These are phyloP conservation scores for Aspergillus neoniger DNA, from an alignment of 2,329 filamentous ascomycete genomes.

Conservation along the genomic window DNA sequence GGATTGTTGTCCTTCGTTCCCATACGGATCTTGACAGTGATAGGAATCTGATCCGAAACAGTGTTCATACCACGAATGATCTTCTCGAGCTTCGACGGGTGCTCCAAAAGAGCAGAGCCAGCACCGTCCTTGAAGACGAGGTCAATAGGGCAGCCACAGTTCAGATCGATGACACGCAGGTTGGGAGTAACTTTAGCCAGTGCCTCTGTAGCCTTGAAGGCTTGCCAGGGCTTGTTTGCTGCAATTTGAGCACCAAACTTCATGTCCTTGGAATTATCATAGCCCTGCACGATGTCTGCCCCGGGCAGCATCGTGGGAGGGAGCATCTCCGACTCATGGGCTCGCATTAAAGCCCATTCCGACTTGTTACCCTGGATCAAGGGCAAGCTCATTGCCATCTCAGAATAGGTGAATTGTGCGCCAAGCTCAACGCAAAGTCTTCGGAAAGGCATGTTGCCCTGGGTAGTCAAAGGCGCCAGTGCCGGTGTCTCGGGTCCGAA, in stretches of 20 bases:
- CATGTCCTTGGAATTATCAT: conserved; percentile 79
- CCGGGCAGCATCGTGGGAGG: conserved; percentile 66
- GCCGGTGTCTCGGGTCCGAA: conserved; percentile 92
- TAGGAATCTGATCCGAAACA: conserved; percentile 85
- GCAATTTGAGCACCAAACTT: conserved; percentile 93
- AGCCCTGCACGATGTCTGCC: conserved; percentile 66
- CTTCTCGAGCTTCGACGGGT: conserved; percentile 83
- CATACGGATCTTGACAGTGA: conserved; percentile 93
- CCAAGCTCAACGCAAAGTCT: conserved; percentile 86
- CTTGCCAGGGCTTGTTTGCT: conserved; percentile 87
- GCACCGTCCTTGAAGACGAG: conserved; percentile 85
- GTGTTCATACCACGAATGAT: conserved; percentile 96
- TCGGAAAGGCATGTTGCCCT: conserved; percentile 93
- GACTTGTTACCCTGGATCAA: conserved; percentile 84
- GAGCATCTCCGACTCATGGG: conserved; percentile 77
- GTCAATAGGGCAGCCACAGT: conserved; percentile 97
- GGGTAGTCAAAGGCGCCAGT: conserved; percentile 91
- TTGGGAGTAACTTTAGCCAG: conserved; percentile 76
- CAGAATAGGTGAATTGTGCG: conserved; percentile 91
- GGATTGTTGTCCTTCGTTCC: conserved; percentile 79
- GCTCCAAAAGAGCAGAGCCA: conserved; percentile 89
- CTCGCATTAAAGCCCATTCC: conserved; percentile 94
- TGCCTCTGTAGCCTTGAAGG: conserved; percentile 82
- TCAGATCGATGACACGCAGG: conserved; percentile 88
- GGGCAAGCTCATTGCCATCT: conserved; percentile 94